Evolutionary conservation across 352 stramenopile genomes (phyloP), one percentile per base, ranked within the genome.

Genomic region (Pythium coloratum): DNA sequence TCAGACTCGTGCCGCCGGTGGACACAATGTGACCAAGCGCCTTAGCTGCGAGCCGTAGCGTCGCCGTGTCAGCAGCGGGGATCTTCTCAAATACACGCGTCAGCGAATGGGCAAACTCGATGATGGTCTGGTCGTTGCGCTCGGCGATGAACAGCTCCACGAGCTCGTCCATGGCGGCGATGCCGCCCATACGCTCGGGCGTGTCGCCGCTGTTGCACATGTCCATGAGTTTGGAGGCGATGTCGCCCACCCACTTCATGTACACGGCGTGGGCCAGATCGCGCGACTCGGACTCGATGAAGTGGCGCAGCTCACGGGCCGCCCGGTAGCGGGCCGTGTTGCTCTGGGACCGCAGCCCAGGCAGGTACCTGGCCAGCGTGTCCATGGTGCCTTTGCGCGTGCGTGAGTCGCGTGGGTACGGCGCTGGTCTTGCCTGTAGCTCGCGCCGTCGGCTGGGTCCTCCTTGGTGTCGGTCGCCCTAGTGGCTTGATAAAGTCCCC

Each of bases 11-110:
- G 8, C 88, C 88, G 32, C 86, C 88, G 0, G 86, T 94, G 7
- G 86, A 95, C 28, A 96, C 86, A 40, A 96, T 93, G 66, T 96
- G 88, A n/a, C 88, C 88, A 0, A 96, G 69, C 28, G 86, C 88
- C 64, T 94, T 94, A 44, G 86, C 75, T 3, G 86, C 86, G 20
- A 93, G 70, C 10, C 85, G 84, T 50, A 96, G 71, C 63, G 88
- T 95, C 26, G 83, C 65, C 38, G 81, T 64, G 62, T 96, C 88
- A 6, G 82, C 84, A 51, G 73, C 81, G 24, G 85, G 84, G 64
- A 94, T 93, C 70, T 94, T 95, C 68, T 96, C 88, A 64, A 96
- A 96, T 5, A 95, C 85, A 60, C 87, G 90, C 9, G 84, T 92
- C 42, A 96, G 83, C 55, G 86, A 92, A 68, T 95, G 86, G 10